These are phyloP conservation scores for Leccinum subgranulosum DNA, from an alignment of 768 basidiomycete species.

Conservation along the genomic window DNA sequence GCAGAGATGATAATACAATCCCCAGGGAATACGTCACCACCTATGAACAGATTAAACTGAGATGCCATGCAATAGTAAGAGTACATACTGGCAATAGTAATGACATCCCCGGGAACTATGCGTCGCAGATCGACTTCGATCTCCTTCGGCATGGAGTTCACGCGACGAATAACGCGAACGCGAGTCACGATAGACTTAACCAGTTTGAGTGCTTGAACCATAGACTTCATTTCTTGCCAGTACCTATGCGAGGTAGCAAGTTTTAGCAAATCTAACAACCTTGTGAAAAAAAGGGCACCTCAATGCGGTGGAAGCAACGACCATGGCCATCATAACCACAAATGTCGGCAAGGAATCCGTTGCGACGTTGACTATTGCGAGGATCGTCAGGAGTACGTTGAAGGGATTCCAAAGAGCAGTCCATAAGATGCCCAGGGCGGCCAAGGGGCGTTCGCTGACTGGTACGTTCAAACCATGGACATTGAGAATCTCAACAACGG, in stretches of 20 bases:
- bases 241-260: slow-evolving; percentile 11
- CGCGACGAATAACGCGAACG: slow-evolving; percentile 30
- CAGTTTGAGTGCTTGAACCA: slow-evolving; percentile 33
- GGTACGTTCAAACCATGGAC: slow-evolving; percentile 28
- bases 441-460: slow-evolving; percentile 31
- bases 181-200: slow-evolving; percentile 33
- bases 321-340: slow-evolving; percentile 34
- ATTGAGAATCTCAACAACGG: slow-evolving; percentile 15
- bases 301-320: slow-evolving; percentile 32
- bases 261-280: neutral
- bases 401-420: slow-evolving; percentile 35
- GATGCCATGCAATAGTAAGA: neutral
- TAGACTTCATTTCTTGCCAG: slow-evolving; percentile 35
- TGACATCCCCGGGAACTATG: slow-evolving; percentile 33
- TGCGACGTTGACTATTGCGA: slow-evolving; percentile 32
- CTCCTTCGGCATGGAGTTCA: slow-evolving; percentile 19
- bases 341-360: slow-evolving; percentile 33
- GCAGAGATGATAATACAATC: slow-evolving; percentile 34
- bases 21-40: slow-evolving; percentile 36
- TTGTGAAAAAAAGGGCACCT: slow-evolving; percentile 15
- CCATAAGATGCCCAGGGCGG: slow-evolving; percentile 27
- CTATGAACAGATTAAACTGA: slow-evolving; percentile 7
- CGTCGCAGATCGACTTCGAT: slow-evolving; percentile 30
- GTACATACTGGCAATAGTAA: slow-evolving; percentile 28
- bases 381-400: slow-evolving; percentile 31